These are phyloP conservation scores for Isochrysis galbana DNA, from an alignment of 78 protist species.

Conservation along the genomic window DNA sequence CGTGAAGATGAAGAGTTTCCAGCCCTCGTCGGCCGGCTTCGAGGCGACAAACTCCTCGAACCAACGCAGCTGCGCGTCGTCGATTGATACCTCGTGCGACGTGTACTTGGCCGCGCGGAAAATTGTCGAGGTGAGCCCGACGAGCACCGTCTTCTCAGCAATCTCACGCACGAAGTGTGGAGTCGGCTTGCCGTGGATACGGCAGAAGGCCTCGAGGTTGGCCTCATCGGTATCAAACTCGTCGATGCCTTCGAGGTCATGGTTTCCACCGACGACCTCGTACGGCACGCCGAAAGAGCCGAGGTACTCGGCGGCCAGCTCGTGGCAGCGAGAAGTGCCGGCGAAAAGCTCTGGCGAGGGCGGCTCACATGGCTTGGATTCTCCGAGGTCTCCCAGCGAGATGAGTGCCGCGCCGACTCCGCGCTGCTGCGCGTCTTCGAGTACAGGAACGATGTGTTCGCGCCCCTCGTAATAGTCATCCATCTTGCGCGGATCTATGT, in stretches of 20 bases:
- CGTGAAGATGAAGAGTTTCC: slow-evolving; percentile 34
- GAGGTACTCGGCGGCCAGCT: slow-evolving; percentile 33
- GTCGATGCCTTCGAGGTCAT: slow-evolving; percentile 43
- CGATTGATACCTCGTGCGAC: slow-evolving; percentile 37
- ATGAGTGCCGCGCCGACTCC: neutral
- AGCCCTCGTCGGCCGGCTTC: slow-evolving; percentile 27
- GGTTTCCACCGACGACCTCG: slow-evolving; percentile 40
- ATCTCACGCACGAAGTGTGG: neutral
- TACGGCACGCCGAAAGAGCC: slow-evolving; percentile 36
- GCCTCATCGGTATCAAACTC: slow-evolving; percentile 25
- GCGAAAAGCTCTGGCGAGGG: slow-evolving; percentile 28
- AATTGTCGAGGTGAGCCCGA: neutral
- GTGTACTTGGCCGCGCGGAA: slow-evolving; percentile 6
- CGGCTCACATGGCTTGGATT: slow-evolving; percentile 17
- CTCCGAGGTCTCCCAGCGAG: slow-evolving; percentile 34
- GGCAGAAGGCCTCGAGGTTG: slow-evolving; percentile 15
- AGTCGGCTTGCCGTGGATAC: too few relatives aligned
- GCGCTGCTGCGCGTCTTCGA: neutral
- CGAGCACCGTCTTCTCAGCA: slow-evolving; percentile 26
- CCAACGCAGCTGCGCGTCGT: slow-evolving; percentile 35
- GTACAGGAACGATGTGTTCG: neutral
- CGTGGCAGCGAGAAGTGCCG: slow-evolving; percentile 34
- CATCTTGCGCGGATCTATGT: slow-evolving; percentile 34
- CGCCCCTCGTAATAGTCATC: slow-evolving; percentile 22
- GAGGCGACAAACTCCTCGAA: neutral